Evolutionary conservation across 2,329 filamentous ascomycete species (phyloP).

Genomic region (Alternaria ethzedia): DNA sequence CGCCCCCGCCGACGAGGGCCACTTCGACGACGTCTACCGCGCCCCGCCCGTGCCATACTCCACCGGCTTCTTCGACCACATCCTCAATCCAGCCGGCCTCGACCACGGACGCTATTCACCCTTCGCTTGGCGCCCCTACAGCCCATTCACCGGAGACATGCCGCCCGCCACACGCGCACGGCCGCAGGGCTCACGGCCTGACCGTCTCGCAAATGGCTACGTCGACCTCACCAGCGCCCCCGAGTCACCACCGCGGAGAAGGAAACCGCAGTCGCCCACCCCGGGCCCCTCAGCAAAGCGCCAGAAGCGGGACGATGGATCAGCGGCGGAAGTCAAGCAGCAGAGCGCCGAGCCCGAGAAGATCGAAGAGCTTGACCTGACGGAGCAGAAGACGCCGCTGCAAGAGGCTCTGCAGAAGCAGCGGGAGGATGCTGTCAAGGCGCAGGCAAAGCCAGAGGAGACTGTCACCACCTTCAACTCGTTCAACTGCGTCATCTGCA

Average conservation of each 20-base stretch:
- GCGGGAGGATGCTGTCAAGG: conserved; percentile 58
- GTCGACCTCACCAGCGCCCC: conserved; percentile 43
- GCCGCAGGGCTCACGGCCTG: too few species aligned
- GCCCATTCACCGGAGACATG: conserved; percentile 12
- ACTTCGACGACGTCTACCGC: conserved; percentile 19
- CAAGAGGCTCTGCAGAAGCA: conserved; percentile 59
- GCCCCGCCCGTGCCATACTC: conserved; percentile 22
- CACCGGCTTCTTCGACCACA: conserved; percentile 37
- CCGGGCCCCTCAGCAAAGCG: conserved; percentile 44
- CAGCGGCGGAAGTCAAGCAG: conserved; percentile 3
- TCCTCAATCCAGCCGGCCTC: conserved; percentile 35
- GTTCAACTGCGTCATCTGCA: conserved; percentile 67
- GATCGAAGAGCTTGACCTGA: conserved; percentile 60
- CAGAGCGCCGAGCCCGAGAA: conserved; percentile 19
- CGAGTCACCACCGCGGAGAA: conserved; percentile 27
- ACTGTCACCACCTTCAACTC: conserved; percentile 52
- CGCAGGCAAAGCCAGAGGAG: conserved; percentile 50
- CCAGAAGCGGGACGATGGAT: conserved; percentile 28
- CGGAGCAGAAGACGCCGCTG: conserved; percentile 50
- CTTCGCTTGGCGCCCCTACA: conserved; percentile 13
- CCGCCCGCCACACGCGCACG: conserved; percentile 24
- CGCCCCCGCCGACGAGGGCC: not conserved
- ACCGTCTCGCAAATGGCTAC: conserved; percentile 43
- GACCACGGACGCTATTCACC: conserved; percentile 21
- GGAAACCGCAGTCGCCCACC: conserved; percentile 28